phyloP scores from a whole-genome alignment of 1,284 basidiomycete genomes.

The Porogramme epimiltina region DNA sequence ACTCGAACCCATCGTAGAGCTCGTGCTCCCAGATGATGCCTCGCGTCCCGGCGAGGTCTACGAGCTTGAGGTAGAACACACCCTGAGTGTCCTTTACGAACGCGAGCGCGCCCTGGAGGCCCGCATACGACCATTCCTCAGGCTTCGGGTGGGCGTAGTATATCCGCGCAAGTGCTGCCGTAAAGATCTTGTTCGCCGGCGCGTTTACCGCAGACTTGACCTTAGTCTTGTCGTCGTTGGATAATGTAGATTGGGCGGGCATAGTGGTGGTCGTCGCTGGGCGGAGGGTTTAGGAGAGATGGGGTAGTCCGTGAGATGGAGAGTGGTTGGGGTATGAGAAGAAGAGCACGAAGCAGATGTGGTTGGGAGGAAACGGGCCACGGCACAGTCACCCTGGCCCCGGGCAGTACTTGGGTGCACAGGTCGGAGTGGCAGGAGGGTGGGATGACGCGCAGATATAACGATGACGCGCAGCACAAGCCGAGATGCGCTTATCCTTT shows the following conservation, averaged over 20 bases:
- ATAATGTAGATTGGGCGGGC: slow-evolving; percentile 72
- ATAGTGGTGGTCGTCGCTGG: slow-evolving; percentile 38
- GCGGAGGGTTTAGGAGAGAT: too few relatives aligned
- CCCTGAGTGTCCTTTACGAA: slow-evolving; percentile 67
- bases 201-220: slow-evolving; percentile 68
- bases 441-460: too few relatives aligned
- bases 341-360: too few relatives aligned
- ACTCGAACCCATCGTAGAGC: slow-evolving; percentile 84
- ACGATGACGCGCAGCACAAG: too few relatives aligned
- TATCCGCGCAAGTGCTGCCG: slow-evolving; percentile 79
- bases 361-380: too few relatives aligned
- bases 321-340: too few relatives aligned
- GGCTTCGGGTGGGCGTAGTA: slow-evolving; percentile 85
- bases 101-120: slow-evolving; percentile 82
- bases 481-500: too few relatives aligned
- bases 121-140: slow-evolving; percentile 81
- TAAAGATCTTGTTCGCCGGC: slow-evolving; percentile 70
- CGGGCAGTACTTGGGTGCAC: too few relatives aligned
- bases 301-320: too few relatives aligned
- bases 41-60: slow-evolving; percentile 81
- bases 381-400: too few relatives aligned
- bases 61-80: slow-evolving; percentile 70
- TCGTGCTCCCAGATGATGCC: slow-evolving; percentile 96
- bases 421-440: too few relatives aligned
- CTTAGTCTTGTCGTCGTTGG: slow-evolving; percentile 74